These are phyloP conservation scores for Entelexis sorbosivorans DNA, from an alignment of 1,139 yeast genomes.

Conservation along the genomic window DNA sequence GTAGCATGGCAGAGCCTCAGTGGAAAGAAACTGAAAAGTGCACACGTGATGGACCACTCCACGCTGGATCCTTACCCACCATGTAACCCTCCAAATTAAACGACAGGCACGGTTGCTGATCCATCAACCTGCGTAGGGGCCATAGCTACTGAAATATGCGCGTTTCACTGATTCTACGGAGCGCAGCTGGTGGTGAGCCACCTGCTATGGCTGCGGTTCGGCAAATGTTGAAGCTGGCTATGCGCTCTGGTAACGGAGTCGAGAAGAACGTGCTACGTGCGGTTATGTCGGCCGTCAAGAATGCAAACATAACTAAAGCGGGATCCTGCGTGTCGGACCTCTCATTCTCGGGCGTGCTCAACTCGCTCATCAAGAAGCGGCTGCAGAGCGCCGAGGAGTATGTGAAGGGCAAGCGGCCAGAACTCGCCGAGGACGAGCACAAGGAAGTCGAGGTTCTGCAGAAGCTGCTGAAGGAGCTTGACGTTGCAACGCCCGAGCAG, in stretches of 20 bases:
- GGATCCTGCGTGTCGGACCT: conserved; percentile 41
- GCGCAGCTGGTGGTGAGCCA: conserved; percentile 24
- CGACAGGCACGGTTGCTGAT: not conserved
- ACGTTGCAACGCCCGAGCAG: conserved; percentile 44
- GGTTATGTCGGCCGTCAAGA: conserved; percentile 46
- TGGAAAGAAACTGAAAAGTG: not conserved
- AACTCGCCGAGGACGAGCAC: conserved; percentile 46
- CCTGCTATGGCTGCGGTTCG: conserved; percentile 31
- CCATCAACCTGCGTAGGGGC: too few species aligned
- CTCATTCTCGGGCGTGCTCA: conserved; percentile 38
- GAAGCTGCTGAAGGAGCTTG: conserved; percentile 36
- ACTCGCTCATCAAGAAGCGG: conserved; percentile 45
- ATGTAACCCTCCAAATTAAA: not conserved
- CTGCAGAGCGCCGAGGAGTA: conserved; percentile 45
- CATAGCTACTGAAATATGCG: too few species aligned
- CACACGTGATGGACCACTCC: not conserved
- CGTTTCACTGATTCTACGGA: conserved; percentile 4
- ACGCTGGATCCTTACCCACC: not conserved
- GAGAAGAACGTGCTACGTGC: conserved; percentile 46
- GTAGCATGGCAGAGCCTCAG: conserved; percentile 8
- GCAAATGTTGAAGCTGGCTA: conserved; percentile 30
- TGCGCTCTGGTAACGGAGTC: conserved; percentile 26
- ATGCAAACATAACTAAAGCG: conserved; percentile 45
- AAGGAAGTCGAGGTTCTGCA: conserved; percentile 41
- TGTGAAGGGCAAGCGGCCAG: conserved; percentile 41